Base-by-base conservation (phyloP, 148 eudicot genomes). In the Dianthus caryophyllus region DNA sequence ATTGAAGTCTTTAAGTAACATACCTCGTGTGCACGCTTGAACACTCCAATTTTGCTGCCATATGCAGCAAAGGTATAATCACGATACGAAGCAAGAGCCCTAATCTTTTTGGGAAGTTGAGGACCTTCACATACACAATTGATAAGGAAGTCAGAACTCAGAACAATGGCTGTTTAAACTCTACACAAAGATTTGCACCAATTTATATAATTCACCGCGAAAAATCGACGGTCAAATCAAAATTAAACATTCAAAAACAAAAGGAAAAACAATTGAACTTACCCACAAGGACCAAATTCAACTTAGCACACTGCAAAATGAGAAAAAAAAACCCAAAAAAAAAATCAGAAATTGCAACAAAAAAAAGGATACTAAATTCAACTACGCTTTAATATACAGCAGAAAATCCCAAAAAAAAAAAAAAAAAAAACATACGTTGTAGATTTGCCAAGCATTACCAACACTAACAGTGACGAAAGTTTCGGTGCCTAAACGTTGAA, bases 61-160 rank as follows among this genome's bases (percentile, higher is more conserved):
- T 85, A 90, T 25, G 99, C 97, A 38, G 97, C 99, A 84, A 95
- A 95, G 26, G 99, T 95, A 72, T 86, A 95, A 66, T 95, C 97
- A 66, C 99, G 93, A 78, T 80, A 90, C 39, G 89, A 86, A 71
- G 97, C 94, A 64, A 95, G 87, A 66, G 97, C 99, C 54, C 88
- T 81, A 64, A 95, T 95, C 80, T 95, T 95, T 81, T 88, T 88
- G 7, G 99, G 93, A 68, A 95, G 82, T 79, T 88, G 99, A 67
- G 96, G 94, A 74, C 99, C 99, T 94, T 78, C 71, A 83, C 17
- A n/a, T 25, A 59, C 38, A 30, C 8, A 74, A 55, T 21, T 59
- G 38, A 68, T 70, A 21, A 48, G 38, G 22, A 63, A n/a, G 38
- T 29, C 68, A 22, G n/a, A n/a, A n/a, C n/a, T n/a, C n/a, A n/a